Evolutionary conservation across 345 rosid species (phyloP), one percentile per base, ranked within the genome.

Genomic region (Euphorbia lathyris): DNA sequence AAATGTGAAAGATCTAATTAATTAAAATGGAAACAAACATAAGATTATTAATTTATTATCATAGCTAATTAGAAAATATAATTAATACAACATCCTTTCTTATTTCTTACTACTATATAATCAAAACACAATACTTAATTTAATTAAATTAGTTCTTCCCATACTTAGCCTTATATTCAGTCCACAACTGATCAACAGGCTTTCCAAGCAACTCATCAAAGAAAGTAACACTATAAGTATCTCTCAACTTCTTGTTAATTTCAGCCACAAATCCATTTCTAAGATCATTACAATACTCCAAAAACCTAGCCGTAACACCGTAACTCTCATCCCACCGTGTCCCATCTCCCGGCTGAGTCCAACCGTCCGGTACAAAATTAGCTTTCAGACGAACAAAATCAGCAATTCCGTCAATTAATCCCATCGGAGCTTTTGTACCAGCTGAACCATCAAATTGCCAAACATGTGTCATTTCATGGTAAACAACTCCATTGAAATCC

Each of bases 151-250:
- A 69, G 47, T 62, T 71, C 9, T 63, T 64, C 6, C 67, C 74
- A 36, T 58, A 62, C 29, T 38, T 57, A 19, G 80, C 67, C 65
- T 77, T 77, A 66, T 70, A 78, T 11, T 72, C 82, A 10, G 27
- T 69, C 82, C 85, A 76, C 16, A 76, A 70, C 78, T 78, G 74
- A 71, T 78, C 75, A 43, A 78, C 78, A 12, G 23, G 53, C 68
- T 78, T 79, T 1, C 74, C 80, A 22, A 70, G 62, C 42, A 76
- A 19, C 47, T 78, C 74, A 1, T 62, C 76, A 14, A 78, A 73
- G 55, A 61, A 82, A 7, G 20, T 2, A 2, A 10, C 76, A 42
- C 58, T 66, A 25, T 73, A 65, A 6, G 63, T 65, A 11, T 16
- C 10, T 51, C 38, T 76, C 77, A 76, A 74, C 71, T 61, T 79